Evolutionary conservation across 257 asterid species (phyloP), one percentile per base, ranked within the genome.

Genomic region (Linaria vulgaris): DNA sequence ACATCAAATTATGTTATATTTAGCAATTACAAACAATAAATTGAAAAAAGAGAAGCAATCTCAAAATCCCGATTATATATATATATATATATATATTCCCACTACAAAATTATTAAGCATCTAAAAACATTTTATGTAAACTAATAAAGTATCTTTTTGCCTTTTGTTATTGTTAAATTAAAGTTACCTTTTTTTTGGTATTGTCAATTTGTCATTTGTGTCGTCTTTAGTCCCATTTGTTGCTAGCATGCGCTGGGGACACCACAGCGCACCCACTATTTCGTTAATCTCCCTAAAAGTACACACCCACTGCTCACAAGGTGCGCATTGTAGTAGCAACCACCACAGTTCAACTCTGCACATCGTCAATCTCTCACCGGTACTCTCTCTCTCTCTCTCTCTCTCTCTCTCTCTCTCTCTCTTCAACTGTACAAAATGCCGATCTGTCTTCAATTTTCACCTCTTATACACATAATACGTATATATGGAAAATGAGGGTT

Each of bases 181-280:
- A n/a, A n/a, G n/a, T n/a, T 12, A 9, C 30, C 21, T 16, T 43
- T 20, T 57, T 34, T 9, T 1, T 30, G n/a, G n/a, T 6, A 15
- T 16, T 21, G 19, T 57, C 6, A n/a, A n/a, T 27, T 27, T 27
- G 47, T 41, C 16, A 43, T 62, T 41, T 52, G 9, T 68, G 64
- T 56, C 12, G 50, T 17, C 51, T n/a, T n/a, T n/a, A n/a, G n/a
- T n/a, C 34, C 34, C 6, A 6, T 3, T 27, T 27, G 38, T 51
- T 58, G 79, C 69, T 69, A 74, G 56, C 68, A 64, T 69, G 69
- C 79, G 79, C 79, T 50, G 38, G 63, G 43, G 50, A 47, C 47
- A 64, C 56, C 63, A 54, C 8, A 64, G 69, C 73, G 61, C 79
- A 67, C 41, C 24, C 69, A 34, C 48, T 47, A 44, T 54, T 55